Evolutionary conservation across 225 moss, liverwort and hornwort genomes (phyloP).

Genomic region (Climacium dendroides): DNA sequence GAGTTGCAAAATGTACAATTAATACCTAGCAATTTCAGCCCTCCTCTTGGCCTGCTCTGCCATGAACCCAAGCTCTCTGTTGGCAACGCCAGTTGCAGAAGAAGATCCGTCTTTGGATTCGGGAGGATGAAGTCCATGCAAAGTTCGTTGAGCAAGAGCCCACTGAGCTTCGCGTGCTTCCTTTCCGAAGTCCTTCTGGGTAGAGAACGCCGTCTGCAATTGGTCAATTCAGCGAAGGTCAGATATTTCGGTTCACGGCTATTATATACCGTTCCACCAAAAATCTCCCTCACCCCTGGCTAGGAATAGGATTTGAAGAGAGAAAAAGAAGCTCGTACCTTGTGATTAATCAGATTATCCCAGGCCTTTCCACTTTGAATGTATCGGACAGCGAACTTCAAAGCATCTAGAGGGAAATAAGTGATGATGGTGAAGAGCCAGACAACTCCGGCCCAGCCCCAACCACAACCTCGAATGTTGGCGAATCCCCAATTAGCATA

Average conservation of each 20-base stretch:
- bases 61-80: constrained; percentile 32
- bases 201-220: constrained; percentile 65
- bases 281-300: neutral
- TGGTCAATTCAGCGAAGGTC: neutral
- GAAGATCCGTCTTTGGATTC: constrained; percentile 16
- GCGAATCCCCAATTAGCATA: constrained; percentile 61
- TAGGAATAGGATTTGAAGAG: neutral
- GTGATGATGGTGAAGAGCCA: constrained; percentile 52
- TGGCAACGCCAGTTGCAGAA: constrained; percentile 3
- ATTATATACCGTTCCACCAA: neutral
- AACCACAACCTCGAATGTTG: constrained; percentile 34
- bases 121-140: constrained; percentile 70
- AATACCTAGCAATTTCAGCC: constrained; percentile 36
- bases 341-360: constrained; percentile 48
- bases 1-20: neutral
- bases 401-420: constrained; percentile 46
- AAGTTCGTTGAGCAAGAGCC: constrained; percentile 81
- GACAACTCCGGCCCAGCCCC: constrained; percentile 65
- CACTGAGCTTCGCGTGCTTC: constrained; percentile 83
- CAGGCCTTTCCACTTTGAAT: constrained; percentile 75
- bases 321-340: constrained; percentile 1
- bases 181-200: constrained; percentile 71
- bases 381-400: constrained; percentile 61
- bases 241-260: neutral
- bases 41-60: constrained; percentile 43